phyloP scores from a whole-genome alignment of 2,329 filamentous ascomycete species.

The Neurospora sp. region DNA sequence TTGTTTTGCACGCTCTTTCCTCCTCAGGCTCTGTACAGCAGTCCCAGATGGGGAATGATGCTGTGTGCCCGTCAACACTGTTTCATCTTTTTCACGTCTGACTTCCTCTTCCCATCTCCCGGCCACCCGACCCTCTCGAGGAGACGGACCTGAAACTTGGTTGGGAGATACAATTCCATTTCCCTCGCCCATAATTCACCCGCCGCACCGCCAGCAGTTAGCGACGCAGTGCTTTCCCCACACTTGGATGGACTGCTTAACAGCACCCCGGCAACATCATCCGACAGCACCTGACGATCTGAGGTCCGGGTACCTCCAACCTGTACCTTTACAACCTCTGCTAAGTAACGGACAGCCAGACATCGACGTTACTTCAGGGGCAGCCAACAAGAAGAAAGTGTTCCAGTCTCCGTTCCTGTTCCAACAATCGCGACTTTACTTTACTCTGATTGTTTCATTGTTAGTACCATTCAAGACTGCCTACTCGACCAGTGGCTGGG shows the following conservation, averaged over 20 bases:
- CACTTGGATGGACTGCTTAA: neutral
- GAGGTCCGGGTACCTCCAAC: neutral
- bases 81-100: neutral
- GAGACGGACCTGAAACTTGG: neutral
- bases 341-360: neutral
- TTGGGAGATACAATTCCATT: neutral
- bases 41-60: neutral
- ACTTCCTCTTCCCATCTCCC: neutral
- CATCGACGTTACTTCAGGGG: neutral
- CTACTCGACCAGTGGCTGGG: neutral
- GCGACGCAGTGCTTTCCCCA: neutral
- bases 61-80: neutral
- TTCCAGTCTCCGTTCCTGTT: neutral
- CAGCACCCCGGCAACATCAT: neutral
- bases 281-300: neutral
- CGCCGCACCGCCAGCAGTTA: neutral
- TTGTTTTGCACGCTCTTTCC: neutral
- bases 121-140: neutral
- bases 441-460: neutral
- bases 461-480: neutral
- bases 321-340: neutral
- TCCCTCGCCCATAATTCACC: neutral
- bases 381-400: neutral
- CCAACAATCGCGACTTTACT: neutral
- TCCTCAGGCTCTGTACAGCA: neutral